Base-by-base conservation (phyloP, 1,139 yeast genomes). In the Sugiyamaella grinbergsii region DNA sequence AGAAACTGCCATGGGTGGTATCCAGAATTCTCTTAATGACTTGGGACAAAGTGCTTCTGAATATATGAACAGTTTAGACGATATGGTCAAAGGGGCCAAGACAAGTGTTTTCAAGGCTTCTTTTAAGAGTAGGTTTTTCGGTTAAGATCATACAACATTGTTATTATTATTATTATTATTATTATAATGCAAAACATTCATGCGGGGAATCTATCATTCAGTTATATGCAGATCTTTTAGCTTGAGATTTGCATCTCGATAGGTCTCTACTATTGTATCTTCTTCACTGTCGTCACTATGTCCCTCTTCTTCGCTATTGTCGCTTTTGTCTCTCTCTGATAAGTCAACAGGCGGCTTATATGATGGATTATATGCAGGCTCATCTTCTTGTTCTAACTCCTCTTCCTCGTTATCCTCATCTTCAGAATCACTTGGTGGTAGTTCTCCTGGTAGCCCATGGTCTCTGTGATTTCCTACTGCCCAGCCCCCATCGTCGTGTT, bases 381-480 rank as follows among this genome's bases (percentile, higher is more conserved):
- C 39, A 19, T 47, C 38, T 2, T 34, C 49, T 13, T 40, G 42
- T 11, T 47, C 45, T 16, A 34, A 47, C 18, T 63, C 68, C 2
- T 62, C 69, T 13, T 62, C 69, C 2, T 61, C 64, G 4, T 56
- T 60, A 8, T 62, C 65, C 10, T 49, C 42, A 16, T 57, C 62
- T 2, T 50, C 55, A 2, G 62, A 61, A 20, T 64, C 69, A 3
- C 61, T 50, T 1, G 67, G 68, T 11, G 67, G 67, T 15, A 63
- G 57, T 38, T 65, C 64, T 16, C 68, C 64, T 5, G 69, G 62
- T n/a, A 41, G 39, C 4, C 69, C 63, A 46, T 85, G 79, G 59
- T 85, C 89, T 39, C 51, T 24, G 13, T 82, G 83, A 63, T 84
- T 86, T 0, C 96, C 96, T 71, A 81, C 77, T 71, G 79, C 73